Percentiles rank a stretch among this genome's conserved stretches.
phyloP scores from a whole-genome alignment of 1,139 yeast species.

The Wickerhamiella infanticola region DNA sequence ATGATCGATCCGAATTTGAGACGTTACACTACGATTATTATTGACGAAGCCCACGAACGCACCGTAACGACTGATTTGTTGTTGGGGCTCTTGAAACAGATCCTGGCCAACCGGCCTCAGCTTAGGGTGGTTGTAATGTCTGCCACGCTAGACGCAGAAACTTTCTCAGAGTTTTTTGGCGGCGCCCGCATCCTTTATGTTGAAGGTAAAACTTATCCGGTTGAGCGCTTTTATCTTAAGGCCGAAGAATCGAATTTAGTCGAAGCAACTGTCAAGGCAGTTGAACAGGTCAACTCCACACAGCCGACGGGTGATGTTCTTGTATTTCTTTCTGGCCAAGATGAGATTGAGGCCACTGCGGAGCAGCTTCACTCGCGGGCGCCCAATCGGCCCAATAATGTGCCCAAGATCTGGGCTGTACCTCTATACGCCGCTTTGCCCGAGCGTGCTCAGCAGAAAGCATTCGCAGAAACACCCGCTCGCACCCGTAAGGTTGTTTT shows the following conservation, averaged over 20 bases:
- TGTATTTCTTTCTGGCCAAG: constrained; percentile 91
- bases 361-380: constrained; percentile 29
- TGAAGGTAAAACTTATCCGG: constrained; percentile 85
- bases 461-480: constrained; percentile 46
- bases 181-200: constrained; percentile 68
- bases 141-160: constrained; percentile 90
- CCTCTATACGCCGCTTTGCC: constrained; percentile 92
- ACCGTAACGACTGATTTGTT: constrained; percentile 81
- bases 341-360: constrained; percentile 82
- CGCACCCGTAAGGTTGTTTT: constrained; percentile 67
- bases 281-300: constrained; percentile 60
- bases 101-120: constrained; percentile 29
- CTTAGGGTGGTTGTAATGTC: constrained; percentile 67
- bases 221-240: constrained; percentile 48
- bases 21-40: constrained; percentile 60
- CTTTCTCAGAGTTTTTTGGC: constrained; percentile 62
- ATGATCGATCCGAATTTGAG: constrained; percentile 56
- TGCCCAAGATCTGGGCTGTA: constrained; percentile 58
- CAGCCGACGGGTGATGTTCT: constrained; percentile 77
- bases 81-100: constrained; percentile 68
- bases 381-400: constrained; percentile 26
- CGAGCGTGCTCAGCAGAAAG: constrained; percentile 63
- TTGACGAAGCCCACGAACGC: constrained; percentile 97
- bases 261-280: constrained; percentile 58
- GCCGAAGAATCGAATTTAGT: constrained; percentile 34